These are phyloP conservation scores for Rhizopogon salebrosus DNA, from an alignment of 768 basidiomycete species.

Conservation along the genomic window DNA sequence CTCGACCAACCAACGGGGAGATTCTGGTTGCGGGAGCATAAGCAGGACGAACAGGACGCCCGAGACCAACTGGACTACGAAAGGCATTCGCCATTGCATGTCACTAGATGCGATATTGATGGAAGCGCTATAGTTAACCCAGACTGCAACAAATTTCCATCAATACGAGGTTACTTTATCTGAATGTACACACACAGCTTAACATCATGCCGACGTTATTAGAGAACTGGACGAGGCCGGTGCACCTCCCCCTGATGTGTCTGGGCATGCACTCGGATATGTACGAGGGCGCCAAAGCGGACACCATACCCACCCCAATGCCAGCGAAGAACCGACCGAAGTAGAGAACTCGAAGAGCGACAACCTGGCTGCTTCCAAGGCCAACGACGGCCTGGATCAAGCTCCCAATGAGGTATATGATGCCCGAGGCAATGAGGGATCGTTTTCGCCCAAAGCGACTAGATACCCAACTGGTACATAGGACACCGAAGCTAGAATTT, in stretches of 20 bases:
- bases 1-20: conserved; percentile 54
- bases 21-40: conserved; percentile 49
- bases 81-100: conserved; percentile 49
- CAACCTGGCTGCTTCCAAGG: conserved; percentile 30
- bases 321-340: conserved; percentile 55
- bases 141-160: conserved; percentile 24
- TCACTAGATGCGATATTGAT: conserved; percentile 32
- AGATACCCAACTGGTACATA: conserved; percentile 36
- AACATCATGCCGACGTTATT: conserved; percentile 30
- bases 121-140: conserved; percentile 43
- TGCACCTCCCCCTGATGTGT: conserved; percentile 45
- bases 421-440: conserved; percentile 37
- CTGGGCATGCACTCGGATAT: conserved; percentile 47
- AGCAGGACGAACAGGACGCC: conserved; percentile 41
- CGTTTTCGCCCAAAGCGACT: conserved; percentile 41
- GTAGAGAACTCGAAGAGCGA: conserved; percentile 36
- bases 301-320: conserved; percentile 53
- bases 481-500: conserved; percentile 37
- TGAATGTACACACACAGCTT: conserved; percentile 21
- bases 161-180: not conserved
- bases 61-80: conserved; percentile 48
- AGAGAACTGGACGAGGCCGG: conserved; percentile 35
- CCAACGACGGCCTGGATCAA: conserved; percentile 41
- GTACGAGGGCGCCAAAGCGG: conserved; percentile 45
- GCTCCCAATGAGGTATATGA: conserved; percentile 45